Evolutionary conservation across 768 basidiomycete genomes (phyloP), one percentile per base, ranked within the genome.

Genomic region (Auriscalpium orientale): DNA sequence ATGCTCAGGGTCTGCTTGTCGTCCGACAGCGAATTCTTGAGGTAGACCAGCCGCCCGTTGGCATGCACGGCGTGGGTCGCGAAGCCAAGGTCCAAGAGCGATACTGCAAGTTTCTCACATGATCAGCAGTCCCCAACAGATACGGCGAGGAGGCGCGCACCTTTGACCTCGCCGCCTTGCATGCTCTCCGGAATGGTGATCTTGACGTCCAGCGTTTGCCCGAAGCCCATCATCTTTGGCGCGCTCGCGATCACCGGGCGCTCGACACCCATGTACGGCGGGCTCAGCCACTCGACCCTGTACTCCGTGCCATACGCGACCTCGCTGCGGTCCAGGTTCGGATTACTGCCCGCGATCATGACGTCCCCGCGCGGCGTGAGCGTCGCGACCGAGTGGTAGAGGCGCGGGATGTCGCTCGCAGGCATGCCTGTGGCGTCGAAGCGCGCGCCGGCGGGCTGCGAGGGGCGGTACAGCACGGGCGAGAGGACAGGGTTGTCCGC

Each of bases 361-460:
- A 91, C 69, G 51, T 79, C 77, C 3, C 84, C 90, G 34, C 71
- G 72, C 8, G 89, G 89, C 8, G 87, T 85, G 63, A 91, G 70
- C 15, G 85, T 89, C 47, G 89, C 90, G 0, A 87, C 82, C n/a
- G 88, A 91, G 65, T 91, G 89, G 65, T 91, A 92, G 68, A 92
- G 63, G 51, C 90, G 71, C 16, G 90, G 83, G 58, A 91, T 89
- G 21, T 72, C 54, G 65, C 85, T 89, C 1, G 78, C 73, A 18
- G 79, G 82, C 71, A 92, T 74, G 12, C 83, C 82, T 9, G 65
- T 70, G 4, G 66, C 64, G 8, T 77, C 79, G 68, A 90, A 91
- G 28, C 90, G 79, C 45, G 73, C 67, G 2, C 84, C 85, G 35
- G 53, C 60, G 0, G 77, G 70, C 2, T 79, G 83, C 11, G 67